phyloP scores from a whole-genome alignment of 225 moss, liverwort and hornwort species.

The Bryum argenteum region DNA sequence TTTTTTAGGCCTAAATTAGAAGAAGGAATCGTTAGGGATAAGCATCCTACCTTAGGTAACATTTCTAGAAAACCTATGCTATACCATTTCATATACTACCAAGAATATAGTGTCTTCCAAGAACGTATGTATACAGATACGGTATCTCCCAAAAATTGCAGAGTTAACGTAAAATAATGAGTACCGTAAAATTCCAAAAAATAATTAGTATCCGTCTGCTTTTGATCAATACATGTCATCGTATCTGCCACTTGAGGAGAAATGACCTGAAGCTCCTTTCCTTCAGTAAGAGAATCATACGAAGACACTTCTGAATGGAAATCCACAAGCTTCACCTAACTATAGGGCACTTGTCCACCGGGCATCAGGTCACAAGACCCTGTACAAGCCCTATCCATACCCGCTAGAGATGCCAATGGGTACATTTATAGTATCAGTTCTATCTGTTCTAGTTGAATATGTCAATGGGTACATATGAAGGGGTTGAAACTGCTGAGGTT shows the following conservation, averaged over 20 bases:
- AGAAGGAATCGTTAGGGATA: too few relatives aligned
- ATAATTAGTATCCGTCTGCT: constrained; percentile 3
- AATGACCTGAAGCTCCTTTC: constrained; percentile 35
- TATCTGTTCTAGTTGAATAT: constrained; percentile 32
- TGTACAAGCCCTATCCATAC: constrained; percentile 25
- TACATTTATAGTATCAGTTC: constrained; percentile 32
- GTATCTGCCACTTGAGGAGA: constrained; percentile 24
- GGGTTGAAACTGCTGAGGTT: constrained; percentile 35
- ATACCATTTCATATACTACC: too few relatives aligned
- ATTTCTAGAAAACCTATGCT: too few relatives aligned
- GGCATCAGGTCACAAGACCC: constrained; percentile 23
- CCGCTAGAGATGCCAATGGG: constrained; percentile 40
- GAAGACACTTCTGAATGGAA: constrained; percentile 18
- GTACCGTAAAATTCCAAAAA: too few relatives aligned
- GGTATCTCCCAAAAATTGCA: background rate
- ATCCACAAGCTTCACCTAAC: constrained; percentile 23
- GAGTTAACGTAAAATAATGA: background rate
- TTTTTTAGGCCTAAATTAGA: too few relatives aligned
- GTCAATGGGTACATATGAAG: constrained; percentile 38
- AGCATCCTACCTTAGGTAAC: too few relatives aligned
- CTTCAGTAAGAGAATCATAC: constrained; percentile 31
- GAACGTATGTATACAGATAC: too few relatives aligned
- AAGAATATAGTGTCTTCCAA: too few relatives aligned
- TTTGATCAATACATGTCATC: constrained; percentile 12
- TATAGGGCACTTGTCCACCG: constrained; percentile 26